Evolutionary conservation across 306 rosid species (phyloP), one percentile per base, ranked within the genome.

Genomic region (Macrotyloma uniflorum): DNA sequence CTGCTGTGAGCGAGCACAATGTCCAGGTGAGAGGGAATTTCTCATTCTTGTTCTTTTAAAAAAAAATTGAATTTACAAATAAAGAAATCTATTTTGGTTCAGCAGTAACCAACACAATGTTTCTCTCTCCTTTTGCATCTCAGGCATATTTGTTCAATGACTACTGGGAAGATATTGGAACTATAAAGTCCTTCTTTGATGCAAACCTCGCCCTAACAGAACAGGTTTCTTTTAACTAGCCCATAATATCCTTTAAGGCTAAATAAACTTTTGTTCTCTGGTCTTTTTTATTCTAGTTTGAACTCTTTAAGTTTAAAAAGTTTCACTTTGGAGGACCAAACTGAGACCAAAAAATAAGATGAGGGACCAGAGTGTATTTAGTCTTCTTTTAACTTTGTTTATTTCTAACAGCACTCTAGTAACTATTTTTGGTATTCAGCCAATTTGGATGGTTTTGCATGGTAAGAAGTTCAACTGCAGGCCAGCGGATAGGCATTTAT

Each of bases 141-240:
- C 85, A 95, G 99, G 98, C 99, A 40, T 93, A 86, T 86, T 79
- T 95, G 75, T 95, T 93, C 86, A 93, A 95, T 83, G 98, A 95
- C 82, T 93, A 95, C 82, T 95, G 99, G 99, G 99, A 95, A 83
- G 99, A 93, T 80, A 93, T 95, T 76, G 99, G 98, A 85, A 95
- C 99, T 67, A 83, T 95, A 26, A 85, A 90, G 87, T 93, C 99
- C 62, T 93, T 95, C 82, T 95, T 95, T 58, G 93, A 91, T 73
- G 91, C 99, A 67, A 95, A 93, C 85, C 79, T 95, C 79, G 99
- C 96, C 72, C 91, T 95, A 46, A 95, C 99, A 70, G 97, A 91
- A n/a, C 96, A 88, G 88, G 98, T 92, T 54, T 70, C 83, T 79
- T n/a, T 54, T 33, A 24, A 59, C 66, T 58, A 40, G 33, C 53